phyloP scores from a whole-genome alignment of 768 basidiomycete species.

The Russula sp. region DNA sequence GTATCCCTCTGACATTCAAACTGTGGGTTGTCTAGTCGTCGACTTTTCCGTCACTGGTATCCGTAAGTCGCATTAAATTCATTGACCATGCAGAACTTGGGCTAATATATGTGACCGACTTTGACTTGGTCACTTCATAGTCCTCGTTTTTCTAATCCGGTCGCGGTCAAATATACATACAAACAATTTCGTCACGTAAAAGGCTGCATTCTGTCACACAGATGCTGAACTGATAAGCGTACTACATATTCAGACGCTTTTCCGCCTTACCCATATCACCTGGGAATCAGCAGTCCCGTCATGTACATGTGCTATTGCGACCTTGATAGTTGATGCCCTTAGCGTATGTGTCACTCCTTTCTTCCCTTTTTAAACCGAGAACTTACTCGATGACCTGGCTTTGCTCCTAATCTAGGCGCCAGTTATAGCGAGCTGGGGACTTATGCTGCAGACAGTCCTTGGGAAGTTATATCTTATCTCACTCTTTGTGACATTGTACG shows the following conservation, averaged over 20 bases:
- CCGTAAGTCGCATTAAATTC: conserved; percentile 10
- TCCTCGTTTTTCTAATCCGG: conserved; percentile 19
- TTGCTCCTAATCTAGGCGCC: conserved; percentile 15
- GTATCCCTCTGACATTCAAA: neutral
- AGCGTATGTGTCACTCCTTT: neutral
- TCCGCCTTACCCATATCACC: conserved; percentile 30
- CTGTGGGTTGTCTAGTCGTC: neutral
- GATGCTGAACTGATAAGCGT: neutral
- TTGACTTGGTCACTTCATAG: neutral
- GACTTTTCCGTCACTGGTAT: conserved; percentile 22
- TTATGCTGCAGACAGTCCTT: conserved; percentile 33
- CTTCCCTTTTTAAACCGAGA: neutral
- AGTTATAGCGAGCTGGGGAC: conserved; percentile 32
- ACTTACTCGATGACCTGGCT: neutral
- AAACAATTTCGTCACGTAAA: conserved; percentile 18
- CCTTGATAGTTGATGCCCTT: conserved; percentile 28
- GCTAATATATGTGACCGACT: neutral
- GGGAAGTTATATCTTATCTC: conserved; percentile 37
- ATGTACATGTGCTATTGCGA: conserved; percentile 33
- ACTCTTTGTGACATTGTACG: conserved; percentile 35
- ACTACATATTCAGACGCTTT: conserved; percentile 2
- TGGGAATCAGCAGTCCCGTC: conserved; percentile 37
- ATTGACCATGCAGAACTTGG: neutral
- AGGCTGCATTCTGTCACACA: neutral
- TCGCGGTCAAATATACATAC: conserved; percentile 13